phyloP scores from a whole-genome alignment of 208 protist genomes.

The Trypanosoma platydactyli region DNA sequence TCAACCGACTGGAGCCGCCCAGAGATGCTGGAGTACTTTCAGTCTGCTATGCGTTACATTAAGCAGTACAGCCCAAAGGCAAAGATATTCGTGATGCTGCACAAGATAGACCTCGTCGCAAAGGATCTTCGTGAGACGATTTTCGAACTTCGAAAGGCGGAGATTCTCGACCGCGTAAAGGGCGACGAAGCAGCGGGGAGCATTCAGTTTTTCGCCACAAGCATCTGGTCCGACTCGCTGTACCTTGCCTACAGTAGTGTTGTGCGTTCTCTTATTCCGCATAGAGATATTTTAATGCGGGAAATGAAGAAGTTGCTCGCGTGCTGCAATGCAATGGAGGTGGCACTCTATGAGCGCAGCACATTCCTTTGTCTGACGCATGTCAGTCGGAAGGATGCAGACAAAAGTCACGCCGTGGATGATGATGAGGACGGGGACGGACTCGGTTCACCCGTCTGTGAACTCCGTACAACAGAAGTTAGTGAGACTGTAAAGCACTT shows the following conservation, averaged over 20 bases:
- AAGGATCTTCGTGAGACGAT: slow-evolving; percentile 66
- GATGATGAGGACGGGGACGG: neutral
- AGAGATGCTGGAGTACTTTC: slow-evolving; percentile 97
- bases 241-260: slow-evolving; percentile 96
- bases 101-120: slow-evolving; percentile 98
- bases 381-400: slow-evolving; percentile 53
- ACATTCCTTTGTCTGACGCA: slow-evolving; percentile 98
- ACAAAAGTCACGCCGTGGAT: slow-evolving; percentile 17
- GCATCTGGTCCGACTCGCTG: slow-evolving; percentile 99
- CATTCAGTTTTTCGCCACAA: slow-evolving; percentile 96
- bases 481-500: slow-evolving; percentile 91
- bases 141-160: slow-evolving; percentile 64
- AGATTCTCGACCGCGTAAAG: slow-evolving; percentile 67
- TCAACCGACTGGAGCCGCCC: slow-evolving; percentile 73
- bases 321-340: slow-evolving; percentile 96
- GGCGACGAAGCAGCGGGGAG: slow-evolving; percentile 48
- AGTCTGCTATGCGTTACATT: slow-evolving; percentile 94
- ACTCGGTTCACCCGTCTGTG: slow-evolving; percentile 27
- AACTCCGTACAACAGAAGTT: slow-evolving; percentile 83
- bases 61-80: slow-evolving; percentile 95
- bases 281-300: slow-evolving; percentile 90
- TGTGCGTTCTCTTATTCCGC: slow-evolving; percentile 97
- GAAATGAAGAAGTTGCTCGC: slow-evolving; percentile 92
- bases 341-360: slow-evolving; percentile 97
- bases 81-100: slow-evolving; percentile 98